Evolutionary conservation across 345 rosid species (phyloP), one percentile per base, ranked within the genome.

Genomic region (Arabis hirsuta): DNA sequence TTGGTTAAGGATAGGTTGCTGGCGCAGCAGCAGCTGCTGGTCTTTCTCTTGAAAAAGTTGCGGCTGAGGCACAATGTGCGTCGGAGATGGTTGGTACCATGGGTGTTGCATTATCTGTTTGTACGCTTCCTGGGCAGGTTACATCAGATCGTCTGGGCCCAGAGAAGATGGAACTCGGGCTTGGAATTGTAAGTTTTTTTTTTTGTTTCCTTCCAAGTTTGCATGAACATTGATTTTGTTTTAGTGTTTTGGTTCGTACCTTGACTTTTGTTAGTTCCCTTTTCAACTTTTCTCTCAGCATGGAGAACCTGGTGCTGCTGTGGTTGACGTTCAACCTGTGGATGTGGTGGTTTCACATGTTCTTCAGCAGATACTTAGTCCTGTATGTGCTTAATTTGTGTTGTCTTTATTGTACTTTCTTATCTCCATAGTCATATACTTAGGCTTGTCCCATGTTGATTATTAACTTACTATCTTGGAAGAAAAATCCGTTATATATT

Each of bases 1-100:
- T 75, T 57, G 74, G 69, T 53, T 45, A 73, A 80, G 47, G 55
- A 72, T 62, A 91, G 98, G 84, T 94, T 76, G 96, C 97, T 57
- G 98, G 97, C 54, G 97, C 97, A 67, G 98, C 98, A 52, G 98
- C 96, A 38, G 85, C 87, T 22, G 88, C 87, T 72, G 97, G 98
- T 55, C 89, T 88, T 78, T 81, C 96, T 69, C 90, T 91, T 55
- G 77, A 72, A 61, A 88, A 82, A 51, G 96, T 94, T 76, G 85
- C 92, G 31, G 82, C 85, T 34, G 96, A 91, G 83, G 98, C 95
- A 41, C 82, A 84, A 76, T 82, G 55, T 71, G 96, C 96, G 48
- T 84, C 93, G 39, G 96, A 87, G 83, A 74, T 89, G 84, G 85
- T 90, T 67, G 97, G 97, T 67, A 91, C 97, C 22, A 91, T 95